Percentiles rank a stretch among this genome's conserved stretches.
phyloP scores from a whole-genome alignment of 140 eudicot genomes.

The Cichorium intybus region DNA sequence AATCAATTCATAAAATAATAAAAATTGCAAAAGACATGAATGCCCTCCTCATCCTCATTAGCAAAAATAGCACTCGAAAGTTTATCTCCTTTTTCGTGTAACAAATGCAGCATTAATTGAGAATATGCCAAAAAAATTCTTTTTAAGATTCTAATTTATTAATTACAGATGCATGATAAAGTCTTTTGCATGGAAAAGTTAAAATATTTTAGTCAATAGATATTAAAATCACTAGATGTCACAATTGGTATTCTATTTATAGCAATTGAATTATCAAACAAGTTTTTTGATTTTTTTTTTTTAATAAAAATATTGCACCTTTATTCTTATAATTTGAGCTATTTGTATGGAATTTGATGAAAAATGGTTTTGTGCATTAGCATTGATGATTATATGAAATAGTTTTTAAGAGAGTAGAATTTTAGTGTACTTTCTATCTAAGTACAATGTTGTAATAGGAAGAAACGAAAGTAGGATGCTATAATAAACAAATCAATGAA shows the following conservation, averaged over 20 bases:
- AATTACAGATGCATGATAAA: neutral
- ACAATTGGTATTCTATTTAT: slow-evolving; percentile 3
- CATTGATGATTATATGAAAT: slow-evolving; percentile 1
- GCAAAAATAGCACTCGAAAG: no score
- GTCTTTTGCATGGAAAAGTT: neutral
- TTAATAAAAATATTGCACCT: neutral
- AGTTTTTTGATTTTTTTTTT: neutral
- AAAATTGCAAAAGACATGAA: neutral
- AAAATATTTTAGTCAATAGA: neutral
- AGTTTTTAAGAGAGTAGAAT: no score
- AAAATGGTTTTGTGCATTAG: neutral
- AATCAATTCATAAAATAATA: neutral
- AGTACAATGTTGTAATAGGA: no score
- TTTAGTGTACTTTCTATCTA: neutral
- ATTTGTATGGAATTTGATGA: neutral
- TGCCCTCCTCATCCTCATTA: no score
- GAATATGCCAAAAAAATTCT: neutral
- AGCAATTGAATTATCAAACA: neutral
- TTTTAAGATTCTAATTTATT: neutral
- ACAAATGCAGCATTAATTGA: neutral
- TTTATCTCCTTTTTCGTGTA: neutral
- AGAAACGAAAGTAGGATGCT: neutral
- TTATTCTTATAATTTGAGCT: neutral
- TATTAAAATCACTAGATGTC: neutral
- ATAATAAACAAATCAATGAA: no score